phyloP scores from a whole-genome alignment of 1,139 yeast species.

The Candida sp. region DNA sequence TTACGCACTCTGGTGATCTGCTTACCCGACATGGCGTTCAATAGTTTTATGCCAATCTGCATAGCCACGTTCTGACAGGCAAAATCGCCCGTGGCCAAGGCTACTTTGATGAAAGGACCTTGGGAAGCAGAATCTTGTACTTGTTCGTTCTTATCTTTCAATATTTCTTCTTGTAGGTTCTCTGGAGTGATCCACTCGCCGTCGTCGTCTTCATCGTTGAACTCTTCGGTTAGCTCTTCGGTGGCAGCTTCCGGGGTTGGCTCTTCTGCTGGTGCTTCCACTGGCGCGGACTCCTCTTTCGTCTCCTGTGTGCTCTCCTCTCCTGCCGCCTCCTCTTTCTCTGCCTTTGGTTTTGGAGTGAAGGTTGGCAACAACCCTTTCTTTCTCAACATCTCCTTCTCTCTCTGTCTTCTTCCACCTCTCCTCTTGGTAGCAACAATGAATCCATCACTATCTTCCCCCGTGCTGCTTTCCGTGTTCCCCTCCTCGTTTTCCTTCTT shows the following conservation, averaged over 20 bases:
- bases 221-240: constrained; percentile 40
- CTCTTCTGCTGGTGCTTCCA: constrained; percentile 9
- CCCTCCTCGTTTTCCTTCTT: constrained; percentile 11
- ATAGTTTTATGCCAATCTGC: constrained; percentile 86
- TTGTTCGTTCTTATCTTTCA: constrained; percentile 62
- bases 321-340: neutral
- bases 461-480: constrained; percentile 9
- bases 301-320: constrained; percentile 6
- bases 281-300: constrained; percentile 2
- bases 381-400: constrained; percentile 41
- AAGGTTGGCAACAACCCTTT: constrained; percentile 6
- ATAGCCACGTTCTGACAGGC: constrained; percentile 96
- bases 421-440: constrained; percentile 44
- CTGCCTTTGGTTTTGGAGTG: constrained; percentile 3
- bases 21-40: constrained; percentile 85
- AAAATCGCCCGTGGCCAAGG: constrained; percentile 94
- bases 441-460: constrained; percentile 14
- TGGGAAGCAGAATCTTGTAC: constrained; percentile 35
- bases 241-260: constrained; percentile 9
- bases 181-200: constrained; percentile 98
- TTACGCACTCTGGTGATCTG: constrained; percentile 86
- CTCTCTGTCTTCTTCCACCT: constrained; percentile 69
- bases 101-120: constrained; percentile 58
- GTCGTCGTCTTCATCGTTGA: constrained; percentile 69
- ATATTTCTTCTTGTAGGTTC: constrained; percentile 69